phyloP scores from a whole-genome alignment of 2,329 filamentous ascomycete genomes.

The Colletotrichum spaethianum region DNA sequence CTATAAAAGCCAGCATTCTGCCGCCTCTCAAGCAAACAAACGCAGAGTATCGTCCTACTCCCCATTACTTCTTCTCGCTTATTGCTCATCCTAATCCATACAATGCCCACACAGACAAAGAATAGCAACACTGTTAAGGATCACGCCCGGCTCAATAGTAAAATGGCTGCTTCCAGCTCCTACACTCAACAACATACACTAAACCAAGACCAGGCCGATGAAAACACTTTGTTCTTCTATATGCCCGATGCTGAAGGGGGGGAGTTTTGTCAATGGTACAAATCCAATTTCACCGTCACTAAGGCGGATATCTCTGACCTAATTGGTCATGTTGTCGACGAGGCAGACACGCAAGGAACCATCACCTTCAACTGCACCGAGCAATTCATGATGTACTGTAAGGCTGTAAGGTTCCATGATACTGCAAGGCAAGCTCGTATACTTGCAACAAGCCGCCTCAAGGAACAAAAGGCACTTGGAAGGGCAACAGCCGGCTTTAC shows the following conservation, averaged over 20 bases:
- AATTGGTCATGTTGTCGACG: conserved; percentile 45
- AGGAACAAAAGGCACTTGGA: conserved; percentile 50
- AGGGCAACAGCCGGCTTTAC: conserved; percentile 47
- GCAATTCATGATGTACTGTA: conserved; percentile 61
- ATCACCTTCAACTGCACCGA: conserved; percentile 54
- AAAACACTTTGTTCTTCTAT: conserved; percentile 49
- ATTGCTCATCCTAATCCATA: not conserved
- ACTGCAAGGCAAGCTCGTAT: conserved; percentile 42
- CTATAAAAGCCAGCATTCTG: not conserved
- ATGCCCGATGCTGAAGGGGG: conserved; percentile 49
- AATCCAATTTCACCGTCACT: conserved; percentile 47
- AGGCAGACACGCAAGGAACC: conserved; percentile 21
- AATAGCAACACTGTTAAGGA: not conserved
- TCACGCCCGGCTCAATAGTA: not conserved
- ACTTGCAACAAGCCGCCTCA: conserved; percentile 46
- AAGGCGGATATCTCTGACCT: conserved; percentile 48
- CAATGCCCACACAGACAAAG: not conserved
- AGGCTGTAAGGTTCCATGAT: conserved; percentile 54
- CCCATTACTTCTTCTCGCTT: not conserved
- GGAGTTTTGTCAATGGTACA: conserved; percentile 55
- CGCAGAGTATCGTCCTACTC: not conserved
- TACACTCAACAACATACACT: not conserved
- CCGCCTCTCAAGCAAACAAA: not conserved
- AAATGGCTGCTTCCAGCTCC: not conserved
- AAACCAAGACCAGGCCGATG: not conserved